Percentiles rank a stretch among this genome's conserved stretches.
phyloP scores from a whole-genome alignment of 495 filamentous ascomycete species.

The Hyaloscypha hepaticicola region DNA sequence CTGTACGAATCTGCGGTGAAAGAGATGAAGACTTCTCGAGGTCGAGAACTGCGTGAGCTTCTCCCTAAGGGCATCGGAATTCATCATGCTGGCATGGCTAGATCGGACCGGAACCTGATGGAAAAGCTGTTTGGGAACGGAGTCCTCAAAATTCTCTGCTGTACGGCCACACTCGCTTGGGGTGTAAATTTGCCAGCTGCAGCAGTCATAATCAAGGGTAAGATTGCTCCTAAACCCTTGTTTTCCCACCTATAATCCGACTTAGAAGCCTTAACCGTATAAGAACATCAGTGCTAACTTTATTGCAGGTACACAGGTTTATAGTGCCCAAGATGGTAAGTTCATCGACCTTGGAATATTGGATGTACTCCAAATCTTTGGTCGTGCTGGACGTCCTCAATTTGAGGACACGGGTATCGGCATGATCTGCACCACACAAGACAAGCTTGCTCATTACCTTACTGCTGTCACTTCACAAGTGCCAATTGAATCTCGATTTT shows the following conservation, averaged over 20 bases:
- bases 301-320: conserved; percentile 76
- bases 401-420: conserved; percentile 96
- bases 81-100: conserved; percentile 93
- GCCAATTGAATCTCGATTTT: conserved; percentile 94
- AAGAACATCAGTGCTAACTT: background rate
- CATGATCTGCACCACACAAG: conserved; percentile 92
- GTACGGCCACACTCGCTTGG: conserved; percentile 97
- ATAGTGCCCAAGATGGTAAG: conserved; percentile 93
- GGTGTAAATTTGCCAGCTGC: conserved; percentile 98
- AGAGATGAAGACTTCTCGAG: conserved; percentile 81
- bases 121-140: conserved; percentile 88
- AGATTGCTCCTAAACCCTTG: background rate
- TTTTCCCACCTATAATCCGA: background rate
- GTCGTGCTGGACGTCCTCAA: conserved; percentile 94
- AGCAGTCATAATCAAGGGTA: conserved; percentile 86
- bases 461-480: conserved; percentile 91
- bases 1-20: conserved; percentile 70
- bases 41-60: conserved; percentile 81
- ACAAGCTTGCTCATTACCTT: conserved; percentile 90
- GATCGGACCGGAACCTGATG: conserved; percentile 90
- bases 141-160: conserved; percentile 91
- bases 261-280: background rate
- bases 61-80: conserved; percentile 88
- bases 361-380: conserved; percentile 97
- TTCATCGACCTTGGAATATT: conserved; percentile 96